phyloP scores from a whole-genome alignment of 257 asterid species.

The Agastache rugosa region DNA sequence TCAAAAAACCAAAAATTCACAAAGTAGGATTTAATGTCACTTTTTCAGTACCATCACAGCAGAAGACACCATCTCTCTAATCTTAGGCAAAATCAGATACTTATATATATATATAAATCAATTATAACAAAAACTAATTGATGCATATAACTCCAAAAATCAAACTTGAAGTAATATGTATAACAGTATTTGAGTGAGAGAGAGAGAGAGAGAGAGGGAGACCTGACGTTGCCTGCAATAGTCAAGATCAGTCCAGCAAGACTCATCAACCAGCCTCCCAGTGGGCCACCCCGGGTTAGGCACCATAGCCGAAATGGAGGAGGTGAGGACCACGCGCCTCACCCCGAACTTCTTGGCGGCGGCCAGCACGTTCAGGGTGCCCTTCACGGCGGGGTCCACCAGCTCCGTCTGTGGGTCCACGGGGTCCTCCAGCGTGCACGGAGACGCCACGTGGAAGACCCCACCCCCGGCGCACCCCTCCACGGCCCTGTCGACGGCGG shows the following conservation, averaged over 20 bases:
- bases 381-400: constrained; percentile 84
- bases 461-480: constrained; percentile 79
- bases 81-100: neutral
- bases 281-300: constrained; percentile 78
- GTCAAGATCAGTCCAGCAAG: constrained; percentile 86
- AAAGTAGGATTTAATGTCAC: no score
- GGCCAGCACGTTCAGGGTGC: constrained; percentile 77
- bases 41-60: neutral
- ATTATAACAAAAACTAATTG: neutral
- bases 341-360: constrained; percentile 74
- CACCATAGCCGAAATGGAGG: constrained; percentile 86
- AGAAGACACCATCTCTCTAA: neutral
- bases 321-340: constrained; percentile 88
- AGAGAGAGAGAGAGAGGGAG: constrained; percentile 17
- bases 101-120: neutral
- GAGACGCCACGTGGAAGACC: constrained; percentile 94
- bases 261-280: constrained; percentile 70
- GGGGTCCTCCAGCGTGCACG: constrained; percentile 87
- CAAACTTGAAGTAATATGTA: neutral
- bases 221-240: constrained; percentile 85
- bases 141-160: neutral
- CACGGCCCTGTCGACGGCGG: constrained; percentile 61
- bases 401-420: constrained; percentile 80
- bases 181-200: neutral
- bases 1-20: no score